Conservation (phyloP, 768 basidiomycete species). For the Lanmaoa pseudosensibilis region DNA sequence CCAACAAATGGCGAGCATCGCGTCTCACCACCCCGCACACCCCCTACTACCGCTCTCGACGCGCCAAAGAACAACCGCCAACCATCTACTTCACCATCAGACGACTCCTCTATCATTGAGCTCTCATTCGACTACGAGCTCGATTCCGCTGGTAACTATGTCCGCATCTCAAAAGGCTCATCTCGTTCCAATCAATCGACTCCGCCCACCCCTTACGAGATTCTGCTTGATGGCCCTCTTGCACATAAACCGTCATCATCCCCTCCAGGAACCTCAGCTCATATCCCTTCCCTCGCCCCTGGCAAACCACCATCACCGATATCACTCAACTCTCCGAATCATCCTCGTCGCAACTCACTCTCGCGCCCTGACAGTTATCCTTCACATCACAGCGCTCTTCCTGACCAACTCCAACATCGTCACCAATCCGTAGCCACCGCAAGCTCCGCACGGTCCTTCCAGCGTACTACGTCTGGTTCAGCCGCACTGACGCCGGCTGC, state of each 20-base stretch:
- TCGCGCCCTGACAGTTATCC: slow-evolving; percentile 68
- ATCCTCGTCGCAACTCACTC: slow-evolving; percentile 48
- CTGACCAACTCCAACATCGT: slow-evolving; percentile 31
- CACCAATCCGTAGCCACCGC: slow-evolving; percentile 25
- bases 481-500: slow-evolving; percentile 35
- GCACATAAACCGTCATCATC: slow-evolving; percentile 27
- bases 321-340: slow-evolving; percentile 39
- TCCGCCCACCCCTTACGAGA: slow-evolving; percentile 44
- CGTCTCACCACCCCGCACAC: slow-evolving; percentile 32
- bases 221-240: slow-evolving; percentile 26
- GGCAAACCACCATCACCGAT: slow-evolving; percentile 36
- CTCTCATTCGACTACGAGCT: slow-evolving; percentile 50
- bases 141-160: slow-evolving; percentile 45
- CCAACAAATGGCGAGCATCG: slow-evolving; percentile 32
- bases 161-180: slow-evolving; percentile 47
- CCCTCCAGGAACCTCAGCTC: slow-evolving; percentile 21
- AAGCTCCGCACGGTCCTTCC: slow-evolving; percentile 51
- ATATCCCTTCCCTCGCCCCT: slow-evolving; percentile 19
- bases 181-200: slow-evolving; percentile 37
- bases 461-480: slow-evolving; percentile 67
- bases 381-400: slow-evolving; percentile 37
- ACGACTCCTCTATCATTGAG: slow-evolving; percentile 47
- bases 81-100: slow-evolving; percentile 39
- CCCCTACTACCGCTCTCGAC: slow-evolving; percentile 29
- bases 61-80: slow-evolving; percentile 34